Conservation (phyloP, 2,329 filamentous ascomycete species). For the Lecanoromycetidae sp. region DNA sequence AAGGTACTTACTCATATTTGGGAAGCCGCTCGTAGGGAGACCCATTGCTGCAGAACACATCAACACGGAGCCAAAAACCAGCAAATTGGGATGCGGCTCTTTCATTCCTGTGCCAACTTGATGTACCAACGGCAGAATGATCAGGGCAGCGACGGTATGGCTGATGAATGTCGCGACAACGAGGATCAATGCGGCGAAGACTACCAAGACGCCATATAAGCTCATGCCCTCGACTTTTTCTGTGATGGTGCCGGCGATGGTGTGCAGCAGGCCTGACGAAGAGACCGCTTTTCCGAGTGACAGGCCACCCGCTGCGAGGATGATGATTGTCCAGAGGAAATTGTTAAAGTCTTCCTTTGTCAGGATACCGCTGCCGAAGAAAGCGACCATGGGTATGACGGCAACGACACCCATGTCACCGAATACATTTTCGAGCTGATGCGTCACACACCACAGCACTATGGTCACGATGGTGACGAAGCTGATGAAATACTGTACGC, state of each 20-base stretch:
- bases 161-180: conserved; percentile 96
- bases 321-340: conserved; percentile 99
- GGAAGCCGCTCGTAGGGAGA: conserved; percentile 88
- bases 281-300: conserved; percentile 90
- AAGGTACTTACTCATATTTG: conserved; percentile 86
- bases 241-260: conserved; percentile 69
- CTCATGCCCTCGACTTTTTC: conserved; percentile 61
- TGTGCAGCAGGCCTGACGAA: conserved; percentile 81
- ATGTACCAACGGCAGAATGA: conserved; percentile 80
- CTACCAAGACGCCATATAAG: conserved; percentile 73
- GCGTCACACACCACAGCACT: conserved; percentile 78
- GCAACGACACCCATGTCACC: conserved; percentile 98
- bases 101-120: conserved; percentile 77
- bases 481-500: conserved; percentile 86
- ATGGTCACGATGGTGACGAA: conserved; percentile 76
- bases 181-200: conserved; percentile 73
- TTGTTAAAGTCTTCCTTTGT: conserved; percentile 79
- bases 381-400: conserved; percentile 87
- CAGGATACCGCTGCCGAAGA: conserved; percentile 77
- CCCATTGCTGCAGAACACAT: conserved; percentile 99
- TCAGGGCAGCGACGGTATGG: conserved; percentile 90
- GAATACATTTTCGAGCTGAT: conserved; percentile 76
- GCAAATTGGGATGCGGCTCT: conserved; percentile 79
- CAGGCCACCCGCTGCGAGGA: conserved; percentile 84
- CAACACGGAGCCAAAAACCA: conserved; percentile 88